phyloP scores from a whole-genome alignment of 257 asterid genomes.

The Nicotiana tabacum region DNA sequence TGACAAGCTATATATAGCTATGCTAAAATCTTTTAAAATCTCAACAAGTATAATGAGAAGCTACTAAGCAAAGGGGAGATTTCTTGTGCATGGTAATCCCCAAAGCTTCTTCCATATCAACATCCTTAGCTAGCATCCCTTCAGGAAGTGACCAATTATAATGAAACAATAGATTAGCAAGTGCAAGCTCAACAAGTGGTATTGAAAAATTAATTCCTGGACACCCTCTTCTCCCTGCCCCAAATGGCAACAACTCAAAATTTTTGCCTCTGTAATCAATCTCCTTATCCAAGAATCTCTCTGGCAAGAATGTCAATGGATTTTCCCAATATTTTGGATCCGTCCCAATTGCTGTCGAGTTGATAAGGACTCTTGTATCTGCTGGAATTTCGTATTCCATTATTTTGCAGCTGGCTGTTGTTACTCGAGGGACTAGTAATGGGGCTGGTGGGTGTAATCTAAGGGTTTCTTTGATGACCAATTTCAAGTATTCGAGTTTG shows the following conservation, averaged over 20 bases:
- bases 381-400: conserved; percentile 26
- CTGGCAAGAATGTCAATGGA: conserved; percentile 33
- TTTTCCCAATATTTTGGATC: conserved; percentile 34
- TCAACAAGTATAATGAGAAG: background rate
- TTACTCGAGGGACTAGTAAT: conserved; percentile 15
- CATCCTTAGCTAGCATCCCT: conserved; percentile 22
- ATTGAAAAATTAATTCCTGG: conserved; percentile 42
- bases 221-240: conserved; percentile 48
- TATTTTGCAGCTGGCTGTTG: conserved; percentile 9
- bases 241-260: conserved; percentile 47
- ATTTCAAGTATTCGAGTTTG: conserved; percentile 12
- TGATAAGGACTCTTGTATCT: conserved; percentile 31
- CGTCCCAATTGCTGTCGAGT: conserved; percentile 20
- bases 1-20: no score
- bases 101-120: conserved; percentile 43
- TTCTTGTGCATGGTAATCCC: conserved; percentile 47
- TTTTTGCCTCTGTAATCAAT: conserved; percentile 36
- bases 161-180: conserved; percentile 36
- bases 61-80: conserved; percentile 31
- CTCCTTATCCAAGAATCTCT: conserved; percentile 26
- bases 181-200: conserved; percentile 35
- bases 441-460: conserved; percentile 25
- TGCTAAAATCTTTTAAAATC: no score
- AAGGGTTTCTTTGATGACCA: conserved; percentile 13
- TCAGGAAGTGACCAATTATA: conserved; percentile 41